Conservation (phyloP, 139 green algal species). For the Ettlia oleoabundans region DNA sequence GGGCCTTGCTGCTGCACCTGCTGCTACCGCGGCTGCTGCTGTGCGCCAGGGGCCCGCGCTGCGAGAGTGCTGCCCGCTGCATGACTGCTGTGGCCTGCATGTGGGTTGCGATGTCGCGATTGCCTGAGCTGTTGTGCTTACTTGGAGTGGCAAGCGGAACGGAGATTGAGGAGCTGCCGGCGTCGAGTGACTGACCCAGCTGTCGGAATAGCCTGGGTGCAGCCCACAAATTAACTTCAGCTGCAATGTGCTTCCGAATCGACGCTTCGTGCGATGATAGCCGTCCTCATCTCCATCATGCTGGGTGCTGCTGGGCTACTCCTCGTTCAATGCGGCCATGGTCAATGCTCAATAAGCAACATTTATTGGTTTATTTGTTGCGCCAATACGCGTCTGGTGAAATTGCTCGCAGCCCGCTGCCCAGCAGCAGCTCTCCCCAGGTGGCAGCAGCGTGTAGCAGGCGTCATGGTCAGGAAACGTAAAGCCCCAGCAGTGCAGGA, state of each 20-base stretch:
- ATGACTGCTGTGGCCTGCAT: not conserved
- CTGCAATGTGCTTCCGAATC: not conserved
- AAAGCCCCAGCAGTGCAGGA: not conserved
- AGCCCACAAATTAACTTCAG: not conserved
- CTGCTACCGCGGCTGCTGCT: constrained; percentile 26
- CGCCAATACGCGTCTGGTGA: no score
- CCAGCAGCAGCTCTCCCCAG: no score
- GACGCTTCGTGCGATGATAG: no score
- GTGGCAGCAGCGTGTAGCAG: not conserved
- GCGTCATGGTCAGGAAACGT: not conserved
- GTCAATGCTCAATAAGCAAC: no score
- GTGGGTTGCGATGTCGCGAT: no score
- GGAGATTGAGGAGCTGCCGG: not conserved
- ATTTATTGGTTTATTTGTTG: no score
- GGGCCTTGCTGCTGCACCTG: not conserved
- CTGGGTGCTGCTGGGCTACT: no score
- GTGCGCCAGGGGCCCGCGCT: not conserved
- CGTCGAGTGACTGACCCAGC: not conserved
- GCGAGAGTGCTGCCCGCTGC: not conserved
- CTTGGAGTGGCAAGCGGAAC: no score
- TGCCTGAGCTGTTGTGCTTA: no score
- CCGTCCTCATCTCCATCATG: no score
- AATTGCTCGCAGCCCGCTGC: no score
- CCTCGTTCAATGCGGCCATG: no score
- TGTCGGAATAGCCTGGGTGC: not conserved